A percentile compares a stretch with the other conserved stretches of the same genome.
Evolutionary conservation across 2,329 filamentous ascomycete genomes (phyloP).

Genomic region (Fusarium dlaminii): DNA sequence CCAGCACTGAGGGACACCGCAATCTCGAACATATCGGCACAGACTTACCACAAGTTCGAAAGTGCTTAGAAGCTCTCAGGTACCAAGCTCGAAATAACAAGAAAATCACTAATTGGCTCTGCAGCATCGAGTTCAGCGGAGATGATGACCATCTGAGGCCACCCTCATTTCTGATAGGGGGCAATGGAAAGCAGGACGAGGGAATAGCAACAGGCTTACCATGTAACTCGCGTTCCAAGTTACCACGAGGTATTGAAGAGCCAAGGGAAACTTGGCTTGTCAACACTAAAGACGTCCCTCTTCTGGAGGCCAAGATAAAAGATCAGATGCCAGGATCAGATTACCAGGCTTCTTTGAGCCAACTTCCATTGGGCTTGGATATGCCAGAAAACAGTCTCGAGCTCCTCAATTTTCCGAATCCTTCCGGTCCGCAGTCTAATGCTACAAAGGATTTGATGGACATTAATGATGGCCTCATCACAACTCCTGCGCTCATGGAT

Average conservation of each 20-base stretch:
- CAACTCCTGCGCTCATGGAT: slow-evolving; percentile 28
- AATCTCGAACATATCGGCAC: not conserved
- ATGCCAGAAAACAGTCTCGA: not conserved
- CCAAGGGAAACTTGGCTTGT: not conserved
- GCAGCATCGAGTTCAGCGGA: not conserved
- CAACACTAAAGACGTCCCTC: not conserved
- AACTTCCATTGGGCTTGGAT: slow-evolving; percentile 8
- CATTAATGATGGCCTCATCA: slow-evolving; percentile 6
- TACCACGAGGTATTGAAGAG: not conserved
- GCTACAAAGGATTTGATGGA: slow-evolving; percentile 27
- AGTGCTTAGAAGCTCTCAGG: not conserved
- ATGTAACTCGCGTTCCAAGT: not conserved
- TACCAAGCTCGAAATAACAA: not conserved
- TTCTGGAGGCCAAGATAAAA: not conserved
- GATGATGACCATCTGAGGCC: not conserved
- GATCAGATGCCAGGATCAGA: not conserved
- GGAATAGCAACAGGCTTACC: not conserved
- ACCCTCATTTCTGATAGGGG: not conserved
- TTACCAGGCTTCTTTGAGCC: not conserved
- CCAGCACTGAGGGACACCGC: not conserved
- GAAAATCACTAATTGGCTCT: slow-evolving; percentile 11
- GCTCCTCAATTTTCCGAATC: not conserved
- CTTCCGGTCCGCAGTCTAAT: not conserved
- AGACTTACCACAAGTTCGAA: not conserved
- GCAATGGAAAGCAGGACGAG: not conserved